Percentiles rank a stretch among this genome's conserved stretches.
Evolutionary conservation across 257 asterid genomes (phyloP).

Genomic region (Przewalskia tangutica): DNA sequence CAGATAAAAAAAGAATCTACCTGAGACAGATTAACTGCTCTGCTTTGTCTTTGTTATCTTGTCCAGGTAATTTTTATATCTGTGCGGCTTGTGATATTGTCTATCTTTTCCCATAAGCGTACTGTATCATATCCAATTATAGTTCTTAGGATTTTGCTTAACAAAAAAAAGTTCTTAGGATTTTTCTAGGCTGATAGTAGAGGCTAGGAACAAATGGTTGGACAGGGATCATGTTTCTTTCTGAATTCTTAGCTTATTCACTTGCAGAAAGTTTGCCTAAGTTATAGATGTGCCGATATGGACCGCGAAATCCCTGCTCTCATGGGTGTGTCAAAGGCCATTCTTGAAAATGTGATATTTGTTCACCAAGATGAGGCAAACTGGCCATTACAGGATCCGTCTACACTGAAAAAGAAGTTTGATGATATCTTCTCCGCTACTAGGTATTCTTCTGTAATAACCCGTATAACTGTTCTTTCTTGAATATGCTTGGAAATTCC

Average conservation of each 20-base stretch:
- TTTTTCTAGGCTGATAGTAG: not conserved
- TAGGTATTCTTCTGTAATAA: constrained; percentile 35
- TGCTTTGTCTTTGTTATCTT: not conserved
- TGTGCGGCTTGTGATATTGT: not conserved
- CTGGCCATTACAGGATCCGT: constrained; percentile 98
- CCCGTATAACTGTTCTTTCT: not conserved
- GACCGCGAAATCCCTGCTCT: constrained; percentile 98
- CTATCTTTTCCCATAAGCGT: not conserved
- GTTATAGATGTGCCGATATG: constrained; percentile 99
- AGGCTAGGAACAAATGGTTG: not conserved
- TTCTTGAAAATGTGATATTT: constrained; percentile 92
- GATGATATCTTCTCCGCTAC: constrained; percentile 98
- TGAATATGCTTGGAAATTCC: not conserved
- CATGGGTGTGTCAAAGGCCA: constrained; percentile 98
- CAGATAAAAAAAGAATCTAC: not conserved
- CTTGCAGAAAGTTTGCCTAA: constrained; percentile 90
- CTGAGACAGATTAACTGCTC: not conserved
- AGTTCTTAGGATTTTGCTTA: not conserved
- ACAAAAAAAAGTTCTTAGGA: not conserved
- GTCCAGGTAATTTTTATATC: not conserved
- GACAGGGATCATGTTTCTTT: constrained; percentile 6
- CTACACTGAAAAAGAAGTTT: constrained; percentile 85
- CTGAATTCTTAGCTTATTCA: constrained; percentile 17
- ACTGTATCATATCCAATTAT: not conserved
- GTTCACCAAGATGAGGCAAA: constrained; percentile 99